Conservation (phyloP, 108 stramenopile genomes). For the Cyclotella distinguenda region DNA sequence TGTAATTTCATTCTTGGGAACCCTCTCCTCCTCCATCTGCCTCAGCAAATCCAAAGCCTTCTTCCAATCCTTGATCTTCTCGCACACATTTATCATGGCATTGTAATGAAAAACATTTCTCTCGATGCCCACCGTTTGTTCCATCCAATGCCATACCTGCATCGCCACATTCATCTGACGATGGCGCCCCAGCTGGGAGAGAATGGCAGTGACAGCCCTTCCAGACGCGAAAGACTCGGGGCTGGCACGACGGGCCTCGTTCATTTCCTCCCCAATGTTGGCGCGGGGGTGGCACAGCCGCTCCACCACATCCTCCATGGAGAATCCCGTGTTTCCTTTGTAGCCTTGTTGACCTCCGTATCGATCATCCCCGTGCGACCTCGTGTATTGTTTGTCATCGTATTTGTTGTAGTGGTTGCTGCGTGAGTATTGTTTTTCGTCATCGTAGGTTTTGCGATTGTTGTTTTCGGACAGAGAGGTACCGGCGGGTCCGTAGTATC, state of each 20-base stretch:
- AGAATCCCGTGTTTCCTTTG: conserved; percentile 29
- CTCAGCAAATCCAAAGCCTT: conserved; percentile 65
- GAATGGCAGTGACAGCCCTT: conserved; percentile 72
- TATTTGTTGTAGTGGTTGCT: conserved; percentile 38
- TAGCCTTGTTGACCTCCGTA: conserved; percentile 1
- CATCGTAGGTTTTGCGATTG: conserved; percentile 15
- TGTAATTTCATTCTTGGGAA: conserved; percentile 86
- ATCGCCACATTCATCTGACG: conserved; percentile 65
- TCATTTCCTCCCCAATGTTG: conserved; percentile 62
- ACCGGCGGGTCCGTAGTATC: background rate
- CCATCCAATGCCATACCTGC: conserved; percentile 79
- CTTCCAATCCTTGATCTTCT: conserved; percentile 72
- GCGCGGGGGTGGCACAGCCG: conserved; percentile 50
- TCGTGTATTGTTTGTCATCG: conserved; percentile 42
- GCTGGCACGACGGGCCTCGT: conserved; percentile 46
- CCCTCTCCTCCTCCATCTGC: conserved; percentile 73
- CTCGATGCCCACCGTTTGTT: conserved; percentile 43
- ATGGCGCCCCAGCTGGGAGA: conserved; percentile 68
- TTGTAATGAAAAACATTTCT: conserved; percentile 82
- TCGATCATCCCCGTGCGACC: conserved; percentile 11
- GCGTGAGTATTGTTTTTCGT: conserved; percentile 11
- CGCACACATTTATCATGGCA: conserved; percentile 78
- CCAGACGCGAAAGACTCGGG: conserved; percentile 66
- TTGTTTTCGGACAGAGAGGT: background rate
- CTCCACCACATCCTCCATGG: conserved; percentile 64